Percentiles rank a stretch among this genome's conserved stretches.
These are phyloP conservation scores for Paramecium octaurelia DNA, from an alignment of 73 alveolate species.

Conservation along the genomic window DNA sequence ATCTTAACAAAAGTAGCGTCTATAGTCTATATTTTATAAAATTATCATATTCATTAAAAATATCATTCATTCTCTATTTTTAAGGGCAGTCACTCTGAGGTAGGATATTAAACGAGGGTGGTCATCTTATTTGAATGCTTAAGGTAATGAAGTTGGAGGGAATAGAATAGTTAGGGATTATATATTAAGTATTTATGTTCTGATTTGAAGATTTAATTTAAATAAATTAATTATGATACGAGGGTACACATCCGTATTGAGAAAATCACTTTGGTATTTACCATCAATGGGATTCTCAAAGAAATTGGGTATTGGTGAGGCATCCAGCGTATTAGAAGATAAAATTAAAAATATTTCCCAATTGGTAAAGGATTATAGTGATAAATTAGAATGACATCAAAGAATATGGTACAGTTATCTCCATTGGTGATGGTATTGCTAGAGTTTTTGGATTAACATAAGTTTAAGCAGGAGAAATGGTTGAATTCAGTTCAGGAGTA, in stretches of 20 bases:
- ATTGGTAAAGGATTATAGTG: constrained; percentile 27
- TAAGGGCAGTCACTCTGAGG: not conserved
- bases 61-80: not conserved
- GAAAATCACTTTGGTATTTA: not conserved
- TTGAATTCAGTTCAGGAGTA: constrained; percentile 93
- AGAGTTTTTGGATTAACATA: constrained; percentile 93
- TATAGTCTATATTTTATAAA: no score
- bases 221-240: constrained; percentile 42
- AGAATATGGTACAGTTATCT: constrained; percentile 94
- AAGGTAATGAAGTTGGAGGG: not conserved
- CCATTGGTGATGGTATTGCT: constrained; percentile 98
- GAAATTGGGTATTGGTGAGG: constrained; percentile 61
- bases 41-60: not conserved
- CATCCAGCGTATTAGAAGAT: constrained; percentile 62
- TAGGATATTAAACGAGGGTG: not conserved
- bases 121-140: not conserved
- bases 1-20: not conserved
- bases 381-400: constrained; percentile 73
- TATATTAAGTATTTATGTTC: not conserved
- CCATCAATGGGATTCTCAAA: constrained; percentile 31
- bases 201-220: constrained; percentile 7
- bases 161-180: not conserved
- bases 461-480: constrained; percentile 98
- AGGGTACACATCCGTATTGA: not conserved
- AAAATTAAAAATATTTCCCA: constrained; percentile 58